Evolutionary conservation across 2,329 filamentous ascomycete species (phyloP).

Genomic region (Aspergillus piperis): DNA sequence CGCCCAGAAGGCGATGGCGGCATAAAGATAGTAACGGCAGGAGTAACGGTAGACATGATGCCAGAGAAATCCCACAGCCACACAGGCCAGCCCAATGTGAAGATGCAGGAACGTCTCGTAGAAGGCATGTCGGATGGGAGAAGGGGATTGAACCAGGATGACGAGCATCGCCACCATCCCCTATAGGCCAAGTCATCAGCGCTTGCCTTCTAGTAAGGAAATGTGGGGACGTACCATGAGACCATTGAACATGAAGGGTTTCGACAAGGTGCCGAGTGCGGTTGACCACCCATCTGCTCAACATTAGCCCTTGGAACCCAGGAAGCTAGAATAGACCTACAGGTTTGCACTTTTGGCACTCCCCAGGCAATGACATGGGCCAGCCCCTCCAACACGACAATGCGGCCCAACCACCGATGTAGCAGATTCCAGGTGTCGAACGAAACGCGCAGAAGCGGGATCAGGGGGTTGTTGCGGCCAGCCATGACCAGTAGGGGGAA

Average conservation of each 20-base stretch:
- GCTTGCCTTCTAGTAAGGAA: background rate
- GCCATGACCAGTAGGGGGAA: conserved; percentile 45
- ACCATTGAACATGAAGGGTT: conserved; percentile 27
- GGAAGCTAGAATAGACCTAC: conserved; percentile 13
- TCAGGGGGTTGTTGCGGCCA: conserved; percentile 45
- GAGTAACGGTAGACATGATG: conserved; percentile 71
- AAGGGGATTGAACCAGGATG: conserved; percentile 58
- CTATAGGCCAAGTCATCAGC: background rate
- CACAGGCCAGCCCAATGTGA: conserved; percentile 74
- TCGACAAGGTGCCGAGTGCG: background rate
- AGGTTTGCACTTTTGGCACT: conserved; percentile 61
- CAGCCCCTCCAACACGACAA: conserved; percentile 68
- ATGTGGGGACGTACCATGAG: conserved; percentile 39
- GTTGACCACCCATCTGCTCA: background rate
- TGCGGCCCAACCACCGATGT: conserved; percentile 75
- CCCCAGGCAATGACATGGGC: conserved; percentile 73
- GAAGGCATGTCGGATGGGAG: conserved; percentile 84
- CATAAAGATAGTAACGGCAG: conserved; percentile 72
- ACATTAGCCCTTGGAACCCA: conserved; percentile 14
- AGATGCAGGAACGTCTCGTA: conserved; percentile 92
- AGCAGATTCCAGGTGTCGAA: conserved; percentile 56
- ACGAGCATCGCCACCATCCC: background rate
- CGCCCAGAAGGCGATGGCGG: conserved; percentile 74
- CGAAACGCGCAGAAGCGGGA: conserved; percentile 39
- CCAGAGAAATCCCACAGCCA: conserved; percentile 71